A percentile compares a stretch with the other conserved stretches of the same genome.
phyloP scores from a whole-genome alignment of 768 basidiomycete species.

The Mycena rosella region DNA sequence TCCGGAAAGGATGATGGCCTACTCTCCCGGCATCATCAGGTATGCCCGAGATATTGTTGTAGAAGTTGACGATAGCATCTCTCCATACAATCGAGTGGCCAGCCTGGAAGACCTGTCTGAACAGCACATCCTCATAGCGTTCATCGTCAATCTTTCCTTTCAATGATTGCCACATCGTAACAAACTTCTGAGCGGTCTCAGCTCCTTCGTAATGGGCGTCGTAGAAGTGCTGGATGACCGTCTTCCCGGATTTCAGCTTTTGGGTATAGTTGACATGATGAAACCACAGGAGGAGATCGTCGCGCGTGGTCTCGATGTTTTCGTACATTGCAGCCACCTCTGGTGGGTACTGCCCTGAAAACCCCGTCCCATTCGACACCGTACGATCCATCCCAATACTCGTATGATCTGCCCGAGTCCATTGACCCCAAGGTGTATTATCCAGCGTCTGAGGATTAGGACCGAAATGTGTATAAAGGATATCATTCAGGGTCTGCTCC shows the following conservation, averaged over 20 bases:
- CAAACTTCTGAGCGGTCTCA: conserved; percentile 30
- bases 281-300: conserved; percentile 34
- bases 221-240: conserved; percentile 38
- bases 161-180: conserved; percentile 31
- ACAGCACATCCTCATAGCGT: conserved; percentile 35
- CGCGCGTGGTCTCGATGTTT: conserved; percentile 30
- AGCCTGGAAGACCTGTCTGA: conserved; percentile 33
- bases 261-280: conserved; percentile 37
- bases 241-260: conserved; percentile 32
- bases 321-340: conserved; percentile 33
- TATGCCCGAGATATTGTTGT: conserved; percentile 34
- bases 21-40: conserved; percentile 32
- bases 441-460: conserved; percentile 35
- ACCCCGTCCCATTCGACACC: conserved; percentile 36
- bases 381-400: conserved; percentile 36
- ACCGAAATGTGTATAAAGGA: conserved; percentile 36
- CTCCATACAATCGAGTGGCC: conserved; percentile 34
- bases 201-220: conserved; percentile 37
- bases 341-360: conserved; percentile 35
- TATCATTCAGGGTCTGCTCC: conserved; percentile 35
- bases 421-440: conserved; percentile 34
- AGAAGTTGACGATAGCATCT: conserved; percentile 34
- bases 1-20: conserved; percentile 34
- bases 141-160: conserved; percentile 32
- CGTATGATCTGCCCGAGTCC: conserved; percentile 34